Percentiles rank a stretch among this genome's conserved stretches.
These are phyloP conservation scores for Talaromyces albobiverticillius DNA, from an alignment of 2,329 filamentous ascomycete genomes.

Conservation along the genomic window DNA sequence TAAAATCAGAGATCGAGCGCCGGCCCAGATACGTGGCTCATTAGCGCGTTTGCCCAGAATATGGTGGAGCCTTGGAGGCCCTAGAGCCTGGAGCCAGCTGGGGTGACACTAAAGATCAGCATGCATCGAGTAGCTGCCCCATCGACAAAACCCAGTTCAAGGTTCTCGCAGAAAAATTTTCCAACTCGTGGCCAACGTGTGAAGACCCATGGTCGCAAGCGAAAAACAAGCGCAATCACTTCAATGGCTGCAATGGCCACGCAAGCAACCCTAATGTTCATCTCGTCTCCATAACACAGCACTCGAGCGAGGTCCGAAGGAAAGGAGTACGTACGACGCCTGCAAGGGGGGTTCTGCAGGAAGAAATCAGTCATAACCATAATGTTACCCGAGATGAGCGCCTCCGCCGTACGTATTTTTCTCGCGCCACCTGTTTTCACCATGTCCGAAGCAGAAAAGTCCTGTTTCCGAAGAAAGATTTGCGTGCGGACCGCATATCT, in stretches of 20 bases:
- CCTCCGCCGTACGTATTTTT: background rate
- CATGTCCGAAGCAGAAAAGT: background rate
- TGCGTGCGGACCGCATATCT: background rate
- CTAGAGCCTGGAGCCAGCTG: no score
- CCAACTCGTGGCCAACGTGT: background rate
- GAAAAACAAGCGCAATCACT: background rate
- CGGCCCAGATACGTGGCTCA: no score
- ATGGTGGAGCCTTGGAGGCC: no score
- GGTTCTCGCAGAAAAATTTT: background rate
- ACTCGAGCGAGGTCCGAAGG: background rate
- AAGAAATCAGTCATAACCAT: background rate
- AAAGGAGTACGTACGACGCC: background rate
- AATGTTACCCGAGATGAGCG: background rate
- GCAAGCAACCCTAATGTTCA: background rate
- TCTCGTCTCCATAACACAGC: background rate
- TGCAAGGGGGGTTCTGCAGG: background rate
- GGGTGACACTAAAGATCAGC: no score
- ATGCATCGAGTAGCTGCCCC: no score
- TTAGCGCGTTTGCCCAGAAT: no score
- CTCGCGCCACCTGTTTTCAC: background rate
- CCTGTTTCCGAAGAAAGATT: background rate
- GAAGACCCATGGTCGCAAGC: background rate
- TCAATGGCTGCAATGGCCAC: background rate
- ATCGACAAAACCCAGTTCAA: no score
- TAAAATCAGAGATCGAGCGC: no score